Evolutionary conservation across 164 flowering plant genomes (phyloP).

Genomic region (Cinnamomum micranthum): DNA sequence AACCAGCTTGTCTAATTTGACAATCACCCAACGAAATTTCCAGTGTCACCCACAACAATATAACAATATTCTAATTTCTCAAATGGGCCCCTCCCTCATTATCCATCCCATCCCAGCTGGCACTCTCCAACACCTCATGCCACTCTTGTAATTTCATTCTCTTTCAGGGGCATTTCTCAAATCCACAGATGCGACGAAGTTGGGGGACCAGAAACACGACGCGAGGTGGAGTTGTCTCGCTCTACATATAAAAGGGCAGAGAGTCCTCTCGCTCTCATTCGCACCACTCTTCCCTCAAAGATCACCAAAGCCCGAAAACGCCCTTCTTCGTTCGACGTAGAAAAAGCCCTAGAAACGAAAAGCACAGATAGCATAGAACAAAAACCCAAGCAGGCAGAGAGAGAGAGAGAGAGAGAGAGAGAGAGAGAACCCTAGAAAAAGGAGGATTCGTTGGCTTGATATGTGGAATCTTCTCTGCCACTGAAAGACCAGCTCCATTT

Average conservation of each 20-base stretch:
- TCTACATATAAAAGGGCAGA: neutral
- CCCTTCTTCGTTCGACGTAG: neutral
- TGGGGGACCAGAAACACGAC: neutral
- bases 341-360: no score
- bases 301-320: neutral
- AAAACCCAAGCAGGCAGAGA: neutral
- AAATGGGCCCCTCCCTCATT: no score
- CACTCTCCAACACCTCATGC: no score
- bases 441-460: neutral
- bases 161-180: no score
- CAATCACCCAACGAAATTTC: no score
- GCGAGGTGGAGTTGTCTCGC: neutral
- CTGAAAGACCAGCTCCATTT: neutral
- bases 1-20: no score
- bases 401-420: neutral
- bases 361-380: neutral
- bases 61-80: no score
- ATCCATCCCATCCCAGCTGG: no score
- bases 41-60: no score
- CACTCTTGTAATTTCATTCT: no score
- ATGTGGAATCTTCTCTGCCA: neutral
- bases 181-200: no score
- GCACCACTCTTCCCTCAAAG: neutral
- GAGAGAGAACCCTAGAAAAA: neutral
- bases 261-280: neutral